phyloP scores from a whole-genome alignment of 108 stramenopile genomes.

The Discostella pseudostelligera region DNA sequence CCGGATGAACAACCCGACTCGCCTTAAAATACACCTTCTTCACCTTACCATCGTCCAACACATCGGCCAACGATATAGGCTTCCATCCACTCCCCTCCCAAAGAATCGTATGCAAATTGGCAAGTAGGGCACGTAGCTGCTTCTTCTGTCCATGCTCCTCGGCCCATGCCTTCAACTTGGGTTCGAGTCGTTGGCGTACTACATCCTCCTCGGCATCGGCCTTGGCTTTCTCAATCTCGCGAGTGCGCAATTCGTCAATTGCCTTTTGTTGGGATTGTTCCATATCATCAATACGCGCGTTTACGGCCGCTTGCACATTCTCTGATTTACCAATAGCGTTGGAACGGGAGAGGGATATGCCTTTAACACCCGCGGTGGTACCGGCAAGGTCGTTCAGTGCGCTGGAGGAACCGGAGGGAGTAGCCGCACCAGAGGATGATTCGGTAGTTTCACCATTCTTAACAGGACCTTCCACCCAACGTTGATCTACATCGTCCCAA shows the following conservation, averaged over 20 bases:
- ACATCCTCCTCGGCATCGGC: slow-evolving; percentile 76
- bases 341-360: slow-evolving; percentile 65
- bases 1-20: slow-evolving; percentile 92
- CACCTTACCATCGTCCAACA: slow-evolving; percentile 88
- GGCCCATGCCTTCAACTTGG: slow-evolving; percentile 84
- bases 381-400: slow-evolving; percentile 12
- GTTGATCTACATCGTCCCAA: slow-evolving; percentile 90
- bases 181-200: slow-evolving; percentile 74
- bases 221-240: slow-evolving; percentile 59
- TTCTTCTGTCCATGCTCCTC: slow-evolving; percentile 95
- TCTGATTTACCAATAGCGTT: slow-evolving; percentile 75
- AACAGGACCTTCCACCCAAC: slow-evolving; percentile 59
- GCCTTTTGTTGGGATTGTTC: slow-evolving; percentile 69
- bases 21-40: slow-evolving; percentile 90
- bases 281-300: slow-evolving; percentile 81
- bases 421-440: not conserved
- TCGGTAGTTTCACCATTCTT: slow-evolving; percentile 36
- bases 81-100: slow-evolving; percentile 92
- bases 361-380: slow-evolving; percentile 49
- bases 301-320: slow-evolving; percentile 61
- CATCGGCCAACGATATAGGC: slow-evolving; percentile 86
- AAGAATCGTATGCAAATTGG: slow-evolving; percentile 93
- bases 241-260: slow-evolving; percentile 61
- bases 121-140: slow-evolving; percentile 91
- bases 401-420: slow-evolving; percentile 2